phyloP scores from a whole-genome alignment of 345 rosid genomes.

The Combretum micranthum region DNA sequence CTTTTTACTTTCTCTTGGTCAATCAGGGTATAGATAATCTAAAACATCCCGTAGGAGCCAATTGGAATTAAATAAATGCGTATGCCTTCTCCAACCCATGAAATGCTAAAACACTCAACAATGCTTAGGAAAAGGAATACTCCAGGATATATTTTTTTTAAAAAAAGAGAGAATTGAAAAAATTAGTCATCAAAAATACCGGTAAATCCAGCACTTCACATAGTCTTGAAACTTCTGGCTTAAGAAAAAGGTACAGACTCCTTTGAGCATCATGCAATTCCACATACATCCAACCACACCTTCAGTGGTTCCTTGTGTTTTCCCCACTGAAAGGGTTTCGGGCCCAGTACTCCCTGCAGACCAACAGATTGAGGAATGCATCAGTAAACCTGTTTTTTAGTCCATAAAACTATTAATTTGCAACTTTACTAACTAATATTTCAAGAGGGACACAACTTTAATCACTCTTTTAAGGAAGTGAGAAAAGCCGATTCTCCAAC shows the following conservation, averaged over 20 bases:
- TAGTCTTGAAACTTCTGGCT: constrained; percentile 58
- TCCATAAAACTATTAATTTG: too few species aligned
- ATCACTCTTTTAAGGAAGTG: too few species aligned
- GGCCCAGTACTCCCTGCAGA: constrained; percentile 39
- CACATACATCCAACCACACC: constrained; percentile 22
- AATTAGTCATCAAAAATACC: constrained; percentile 51
- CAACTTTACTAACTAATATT: neutral
- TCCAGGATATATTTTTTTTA: neutral
- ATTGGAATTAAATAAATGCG: too few species aligned
- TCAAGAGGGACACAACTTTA: neutral
- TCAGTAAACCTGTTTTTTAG: too few species aligned
- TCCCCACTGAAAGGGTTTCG: constrained; percentile 18
- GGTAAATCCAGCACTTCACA: constrained; percentile 52
- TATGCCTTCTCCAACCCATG: too few species aligned
- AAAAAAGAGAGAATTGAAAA: constrained; percentile 1
- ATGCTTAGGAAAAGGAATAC: neutral
- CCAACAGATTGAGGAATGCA: constrained; percentile 5
- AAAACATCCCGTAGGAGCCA: too few species aligned
- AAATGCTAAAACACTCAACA: neutral
- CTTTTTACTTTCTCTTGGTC: too few species aligned
- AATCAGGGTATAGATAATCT: too few species aligned
- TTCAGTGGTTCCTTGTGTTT: constrained; percentile 22
- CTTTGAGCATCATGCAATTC: constrained; percentile 43
- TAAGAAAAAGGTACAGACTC: constrained; percentile 50
- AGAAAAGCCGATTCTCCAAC: constrained; percentile 1